phyloP scores from a whole-genome alignment of 768 basidiomycete genomes.

The Lentinula detonsa region DNA sequence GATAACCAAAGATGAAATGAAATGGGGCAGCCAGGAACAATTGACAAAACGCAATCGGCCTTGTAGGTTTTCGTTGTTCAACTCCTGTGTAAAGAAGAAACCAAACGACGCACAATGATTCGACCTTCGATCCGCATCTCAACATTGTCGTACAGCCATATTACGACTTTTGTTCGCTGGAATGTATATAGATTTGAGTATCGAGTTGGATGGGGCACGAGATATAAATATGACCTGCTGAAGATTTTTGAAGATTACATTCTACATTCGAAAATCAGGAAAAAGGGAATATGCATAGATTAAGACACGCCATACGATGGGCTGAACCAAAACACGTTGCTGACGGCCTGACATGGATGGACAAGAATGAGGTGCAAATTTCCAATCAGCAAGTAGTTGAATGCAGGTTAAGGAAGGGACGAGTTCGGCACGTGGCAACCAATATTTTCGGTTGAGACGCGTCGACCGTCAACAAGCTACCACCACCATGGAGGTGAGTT shows the following conservation, averaged over 20 bases:
- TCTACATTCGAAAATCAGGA: conserved; percentile 37
- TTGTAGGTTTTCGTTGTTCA: conserved; percentile 28
- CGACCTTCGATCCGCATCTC: conserved; percentile 95
- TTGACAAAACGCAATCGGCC: conserved; percentile 15
- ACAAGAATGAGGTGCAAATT: conserved; percentile 1
- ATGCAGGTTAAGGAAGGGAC: neutral
- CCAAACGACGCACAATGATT: conserved; percentile 74
- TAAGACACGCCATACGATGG: conserved; percentile 69
- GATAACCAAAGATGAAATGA: conserved; percentile 5
- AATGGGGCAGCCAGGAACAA: neutral
- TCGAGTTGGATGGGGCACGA: conserved; percentile 8
- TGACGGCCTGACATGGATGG: conserved; percentile 84
- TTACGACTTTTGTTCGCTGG: conserved; percentile 77
- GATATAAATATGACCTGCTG: conserved; percentile 53
- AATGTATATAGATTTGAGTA: conserved; percentile 8
- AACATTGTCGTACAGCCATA: conserved; percentile 97
- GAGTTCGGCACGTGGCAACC: conserved; percentile 3
- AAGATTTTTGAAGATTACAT: conserved; percentile 97
- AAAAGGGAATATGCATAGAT: neutral
- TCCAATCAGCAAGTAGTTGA: neutral
- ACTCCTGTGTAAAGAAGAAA: conserved; percentile 24
- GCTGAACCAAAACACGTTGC: conserved; percentile 98
- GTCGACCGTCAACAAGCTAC: conserved; percentile 14
- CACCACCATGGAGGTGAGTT: conserved; percentile 36
- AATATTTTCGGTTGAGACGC: conserved; percentile 20